Evolutionary conservation across 139 green algal genomes (phyloP).

Genomic region (Edaphochlamys debaryana): DNA sequence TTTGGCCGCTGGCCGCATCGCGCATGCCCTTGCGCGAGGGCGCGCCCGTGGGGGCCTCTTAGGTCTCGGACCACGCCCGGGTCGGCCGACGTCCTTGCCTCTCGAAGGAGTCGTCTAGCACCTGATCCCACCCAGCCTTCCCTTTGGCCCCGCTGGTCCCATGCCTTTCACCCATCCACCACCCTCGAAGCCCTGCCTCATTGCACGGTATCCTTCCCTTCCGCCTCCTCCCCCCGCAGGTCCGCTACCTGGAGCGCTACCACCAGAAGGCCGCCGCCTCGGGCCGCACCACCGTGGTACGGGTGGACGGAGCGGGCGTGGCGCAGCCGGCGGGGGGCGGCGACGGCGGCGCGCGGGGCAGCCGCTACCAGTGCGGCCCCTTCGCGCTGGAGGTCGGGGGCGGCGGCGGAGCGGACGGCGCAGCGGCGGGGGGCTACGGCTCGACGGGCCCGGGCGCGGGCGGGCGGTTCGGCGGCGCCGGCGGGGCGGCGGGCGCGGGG

Average conservation of each 20-base stretch:
- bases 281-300: conserved; percentile 27
- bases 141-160: no score
- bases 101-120: background rate
- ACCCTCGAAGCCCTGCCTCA: no score
- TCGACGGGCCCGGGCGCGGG: background rate
- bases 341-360: conserved; percentile 4
- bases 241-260: conserved; percentile 66
- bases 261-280: conserved; percentile 24
- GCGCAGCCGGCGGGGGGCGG: conserved; percentile 3
- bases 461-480: background rate
- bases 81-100: no score
- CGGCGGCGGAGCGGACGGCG: background rate
- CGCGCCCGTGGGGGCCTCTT: no score
- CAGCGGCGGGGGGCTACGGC: background rate
- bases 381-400: conserved; percentile 48
- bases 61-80: no score
- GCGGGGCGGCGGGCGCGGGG: background rate
- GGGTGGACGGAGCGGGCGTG: conserved; percentile 43
- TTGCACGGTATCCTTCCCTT: no score
- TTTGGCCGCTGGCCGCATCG: no score
- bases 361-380: conserved; percentile 58
- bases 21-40: no score
- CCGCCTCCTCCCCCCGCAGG: no score
- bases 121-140: no score
- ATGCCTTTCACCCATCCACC: no score